Evolutionary conservation across 495 filamentous ascomycete genomes (phyloP), one percentile per base, ranked within the genome.

Genomic region (Podospora appendiculata): DNA sequence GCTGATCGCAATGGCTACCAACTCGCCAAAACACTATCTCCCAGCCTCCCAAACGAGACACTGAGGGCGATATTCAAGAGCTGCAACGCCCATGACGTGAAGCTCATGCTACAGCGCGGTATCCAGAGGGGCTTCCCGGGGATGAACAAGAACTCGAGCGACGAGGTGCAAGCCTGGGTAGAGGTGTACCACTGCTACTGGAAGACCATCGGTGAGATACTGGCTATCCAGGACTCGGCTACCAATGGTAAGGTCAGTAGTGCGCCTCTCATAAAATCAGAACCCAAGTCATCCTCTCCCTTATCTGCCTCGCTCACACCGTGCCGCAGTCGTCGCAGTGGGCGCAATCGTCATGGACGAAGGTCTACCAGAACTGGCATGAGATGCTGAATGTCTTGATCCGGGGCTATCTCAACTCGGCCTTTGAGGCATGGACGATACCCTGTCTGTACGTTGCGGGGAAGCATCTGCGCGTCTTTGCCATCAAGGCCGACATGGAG

Each of bases 351-450:
- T 80, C 84, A 50, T 90, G 87, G 83, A 72, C 75, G 9, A 81
- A 76, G 36, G 86, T 90, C 0, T 97, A 94, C 64, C 84, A 88
- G 41, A 71, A 80, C 8, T 96, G 92, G 91, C 92, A 87, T 59
- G 87, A 89, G 8, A 55, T 95, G 47, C 71, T 85, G 41, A 84
- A 84, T 55, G 64, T 70, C 8, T 61, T 95, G 33, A 81, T 87
- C n/a, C 76, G 84, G 45, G 88, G 86, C 3, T 96, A 95, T 66
- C 79, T 77, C 9, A 82, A 73, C 48, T 68, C 73, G 36, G 76
- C 78, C 4, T 85, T 96, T 59, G 80, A 85, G 35, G 82, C 86
- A 16, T 97, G 90, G 90, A 90, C 89, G 0, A 72, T 96, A 39
- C 89, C 91, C 13, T 91, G 88, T 64, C 73, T 98, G 50, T 96